Base-by-base conservation (phyloP, 306 rosid genomes). In the Crotalaria pallida region DNA sequence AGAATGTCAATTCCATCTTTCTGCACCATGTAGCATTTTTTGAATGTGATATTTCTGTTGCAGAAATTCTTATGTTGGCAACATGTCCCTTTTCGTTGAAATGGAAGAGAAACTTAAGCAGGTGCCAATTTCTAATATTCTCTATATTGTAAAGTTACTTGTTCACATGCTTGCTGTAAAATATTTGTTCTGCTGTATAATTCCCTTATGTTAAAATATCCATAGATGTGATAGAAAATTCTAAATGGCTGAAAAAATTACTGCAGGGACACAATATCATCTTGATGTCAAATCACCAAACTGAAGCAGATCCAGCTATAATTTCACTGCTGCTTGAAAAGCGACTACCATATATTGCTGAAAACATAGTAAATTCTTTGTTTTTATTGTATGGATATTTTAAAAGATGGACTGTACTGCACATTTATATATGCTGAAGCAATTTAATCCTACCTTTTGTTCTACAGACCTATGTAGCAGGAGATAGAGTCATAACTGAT, bases 291-390 rank as follows among this genome's bases (percentile, higher is more conserved):
- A 95, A 95, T 81, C 99, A 95, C 89, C 99, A 95, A 80, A 82
- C 88, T 79, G 99, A 95, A 86, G 99, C 99, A 36, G 99, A 95
- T 85, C 99, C 99, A 31, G 99, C 99, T 60, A 50, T 89, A 70
- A 91, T 95, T 82, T 78, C 97, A 8, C 75, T 95, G 88, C 83
- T 91, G 81, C 87, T 95, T 79, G 99, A 95, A 87, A 55, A 78
- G 65, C 79, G 84, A 53, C 81, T 82, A 59, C 89, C 88, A 9
- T 53, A 59, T 81, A 76, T 95, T 79, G 89, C 96, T 59, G 99
- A 95, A 78, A 91, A 84, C 81, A 3, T 88, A 85, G 99, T 95
- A 81, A 76, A 61, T 26, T 33, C 61, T 73, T 60, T 50, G 36
- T 79, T 71, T 74, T 16, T 57, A 5, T 64, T 27, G 40, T 67